Conservation (phyloP, 331 rosid genomes). For the Stylosanthes scabra region DNA sequence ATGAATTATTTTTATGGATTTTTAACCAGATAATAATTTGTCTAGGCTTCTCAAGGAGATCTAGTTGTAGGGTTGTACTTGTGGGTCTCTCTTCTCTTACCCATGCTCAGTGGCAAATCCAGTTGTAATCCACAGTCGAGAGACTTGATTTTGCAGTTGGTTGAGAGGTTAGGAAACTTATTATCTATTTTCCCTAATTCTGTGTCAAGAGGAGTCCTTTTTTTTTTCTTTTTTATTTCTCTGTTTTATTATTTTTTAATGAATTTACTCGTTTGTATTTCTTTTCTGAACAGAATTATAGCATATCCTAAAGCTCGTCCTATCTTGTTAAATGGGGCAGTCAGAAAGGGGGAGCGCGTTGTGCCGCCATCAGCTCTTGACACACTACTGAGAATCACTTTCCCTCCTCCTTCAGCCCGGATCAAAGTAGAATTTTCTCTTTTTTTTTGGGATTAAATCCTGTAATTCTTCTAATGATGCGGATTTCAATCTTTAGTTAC, state of each 20-base stretch:
- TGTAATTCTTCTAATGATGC: conserved; percentile 9
- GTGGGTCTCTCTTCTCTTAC: conserved; percentile 71
- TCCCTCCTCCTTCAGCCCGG: conserved; percentile 62
- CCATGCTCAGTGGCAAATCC: conserved; percentile 65
- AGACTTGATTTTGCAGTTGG: conserved; percentile 70
- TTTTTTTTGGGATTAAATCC: not conserved
- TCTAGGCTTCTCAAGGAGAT: conserved; percentile 71
- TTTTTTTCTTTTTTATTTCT: conserved; percentile 6
- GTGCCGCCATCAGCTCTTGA: conserved; percentile 72
- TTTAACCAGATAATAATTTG: conserved; percentile 25
- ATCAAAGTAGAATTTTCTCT: conserved; percentile 53
- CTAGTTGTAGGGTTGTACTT: conserved; percentile 58
- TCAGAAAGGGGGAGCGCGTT: conserved; percentile 74
- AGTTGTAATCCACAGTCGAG: conserved; percentile 63
- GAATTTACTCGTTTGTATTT: too few relatives aligned
- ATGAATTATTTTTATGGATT: conserved; percentile 6
- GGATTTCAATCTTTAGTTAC: conserved; percentile 17
- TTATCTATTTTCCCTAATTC: conserved; percentile 4
- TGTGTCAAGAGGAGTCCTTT: not conserved
- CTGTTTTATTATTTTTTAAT: too few relatives aligned
- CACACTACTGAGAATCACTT: conserved; percentile 56
- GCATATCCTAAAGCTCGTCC: conserved; percentile 62
- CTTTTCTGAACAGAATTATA: conserved; percentile 54
- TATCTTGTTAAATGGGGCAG: conserved; percentile 67
- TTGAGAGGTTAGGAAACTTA: conserved; percentile 60